Evolutionary conservation across 2,329 filamentous ascomycete genomes (phyloP).

Genomic region (Pseudogymnoascus sp.): DNA sequence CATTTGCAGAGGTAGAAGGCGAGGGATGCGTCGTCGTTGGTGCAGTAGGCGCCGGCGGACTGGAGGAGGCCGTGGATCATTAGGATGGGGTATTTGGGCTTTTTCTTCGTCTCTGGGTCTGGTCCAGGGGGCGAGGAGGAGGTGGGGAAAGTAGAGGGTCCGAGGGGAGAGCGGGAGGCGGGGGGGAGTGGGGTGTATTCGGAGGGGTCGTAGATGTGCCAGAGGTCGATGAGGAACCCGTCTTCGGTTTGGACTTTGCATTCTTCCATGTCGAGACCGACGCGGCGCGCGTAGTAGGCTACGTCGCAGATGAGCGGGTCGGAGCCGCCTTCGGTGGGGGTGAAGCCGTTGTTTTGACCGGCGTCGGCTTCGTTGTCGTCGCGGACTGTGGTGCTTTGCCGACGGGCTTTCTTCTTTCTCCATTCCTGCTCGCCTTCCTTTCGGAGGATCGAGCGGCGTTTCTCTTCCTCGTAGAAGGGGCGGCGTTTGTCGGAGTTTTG

Average conservation of each 20-base stretch:
- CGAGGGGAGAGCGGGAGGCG: slow-evolving; percentile 44
- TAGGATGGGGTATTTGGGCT: slow-evolving; percentile 70
- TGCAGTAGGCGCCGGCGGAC: slow-evolving; percentile 79
- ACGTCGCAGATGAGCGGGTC: slow-evolving; percentile 75
- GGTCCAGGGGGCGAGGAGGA: slow-evolving; percentile 17
- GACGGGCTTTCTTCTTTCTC: slow-evolving; percentile 39
- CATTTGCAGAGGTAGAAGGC: slow-evolving; percentile 89
- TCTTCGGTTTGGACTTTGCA: slow-evolving; percentile 88
- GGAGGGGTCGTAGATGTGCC: slow-evolving; percentile 80
- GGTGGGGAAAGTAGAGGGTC: slow-evolving; percentile 53
- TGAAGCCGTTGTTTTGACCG: slow-evolving; percentile 41
- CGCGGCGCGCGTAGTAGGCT: slow-evolving; percentile 76
- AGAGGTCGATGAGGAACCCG: slow-evolving; percentile 81
- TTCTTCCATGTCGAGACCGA: slow-evolving; percentile 77
- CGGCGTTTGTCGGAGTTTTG: slow-evolving; percentile 52
- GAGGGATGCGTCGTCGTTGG: slow-evolving; percentile 80
- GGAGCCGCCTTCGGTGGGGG: slow-evolving; percentile 69
- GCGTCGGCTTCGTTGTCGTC: slow-evolving; percentile 35
- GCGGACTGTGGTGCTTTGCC: slow-evolving; percentile 24
- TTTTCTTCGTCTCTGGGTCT: slow-evolving; percentile 25
- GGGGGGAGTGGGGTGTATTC: slow-evolving; percentile 52
- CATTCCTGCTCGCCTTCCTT: slow-evolving; percentile 54
- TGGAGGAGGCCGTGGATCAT: slow-evolving; percentile 86
- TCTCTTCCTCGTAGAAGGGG: slow-evolving; percentile 68
- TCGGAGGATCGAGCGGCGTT: slow-evolving; percentile 47